Conservation (phyloP, 2,329 filamentous ascomycete genomes). For the Ceratocystis harringtonii region DNA sequence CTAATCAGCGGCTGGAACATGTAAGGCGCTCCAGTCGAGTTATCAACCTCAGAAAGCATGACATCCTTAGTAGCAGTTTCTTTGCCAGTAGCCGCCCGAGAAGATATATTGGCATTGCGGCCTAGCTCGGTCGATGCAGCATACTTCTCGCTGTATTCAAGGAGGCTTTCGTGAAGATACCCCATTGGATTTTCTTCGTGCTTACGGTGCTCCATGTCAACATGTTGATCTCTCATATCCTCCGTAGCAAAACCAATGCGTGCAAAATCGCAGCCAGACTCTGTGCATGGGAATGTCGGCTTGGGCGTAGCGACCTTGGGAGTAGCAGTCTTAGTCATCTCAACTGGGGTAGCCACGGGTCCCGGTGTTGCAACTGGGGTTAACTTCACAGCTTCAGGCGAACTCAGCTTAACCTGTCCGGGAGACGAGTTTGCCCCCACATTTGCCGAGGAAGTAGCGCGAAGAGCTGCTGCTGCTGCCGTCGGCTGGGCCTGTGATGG, state of each 20-base stretch:
- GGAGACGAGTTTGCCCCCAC: slow-evolving; percentile 7
- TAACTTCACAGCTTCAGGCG: slow-evolving; percentile 17
- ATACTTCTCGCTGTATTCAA: slow-evolving; percentile 24
- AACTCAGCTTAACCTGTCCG: slow-evolving; percentile 3
- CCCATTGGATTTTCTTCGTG: slow-evolving; percentile 40
- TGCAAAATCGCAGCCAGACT: slow-evolving; percentile 39
- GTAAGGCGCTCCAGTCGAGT: neutral
- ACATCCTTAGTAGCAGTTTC: neutral
- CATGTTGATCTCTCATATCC: slow-evolving; percentile 38
- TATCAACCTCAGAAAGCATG: neutral
- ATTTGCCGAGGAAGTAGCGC: neutral
- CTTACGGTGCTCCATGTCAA: slow-evolving; percentile 44
- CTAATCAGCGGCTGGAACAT: slow-evolving; percentile 11
- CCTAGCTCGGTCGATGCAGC: slow-evolving; percentile 15
- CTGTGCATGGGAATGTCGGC: slow-evolving; percentile 36
- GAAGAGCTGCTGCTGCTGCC: neutral
- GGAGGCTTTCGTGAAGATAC: slow-evolving; percentile 37
- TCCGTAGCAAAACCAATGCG: slow-evolving; percentile 37
- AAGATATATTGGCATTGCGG: slow-evolving; percentile 21
- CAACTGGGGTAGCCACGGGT: slow-evolving; percentile 3
- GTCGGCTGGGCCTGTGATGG: neutral
- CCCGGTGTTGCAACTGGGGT: slow-evolving; percentile 15
- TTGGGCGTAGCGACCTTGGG: slow-evolving; percentile 23
- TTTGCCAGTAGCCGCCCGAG: neutral
- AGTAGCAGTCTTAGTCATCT: slow-evolving; percentile 20